Evolutionary conservation across 2,329 filamentous ascomycete genomes (phyloP).

Genomic region (Fonsecaea pugnacius): DNA sequence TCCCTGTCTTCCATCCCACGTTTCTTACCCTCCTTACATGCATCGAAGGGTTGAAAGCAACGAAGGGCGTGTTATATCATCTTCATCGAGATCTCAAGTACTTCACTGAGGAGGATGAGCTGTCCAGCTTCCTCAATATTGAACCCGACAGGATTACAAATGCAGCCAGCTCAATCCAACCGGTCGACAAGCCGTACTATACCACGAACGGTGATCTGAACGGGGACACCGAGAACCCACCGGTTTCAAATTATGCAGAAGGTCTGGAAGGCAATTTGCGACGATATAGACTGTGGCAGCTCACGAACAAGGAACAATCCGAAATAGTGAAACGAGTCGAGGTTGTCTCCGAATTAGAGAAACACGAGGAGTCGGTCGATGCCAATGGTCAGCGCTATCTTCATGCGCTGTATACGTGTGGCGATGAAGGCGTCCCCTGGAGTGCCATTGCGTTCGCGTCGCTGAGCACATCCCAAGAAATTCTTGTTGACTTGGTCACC

Average conservation of each 20-base stretch:
- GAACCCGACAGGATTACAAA: constrained; percentile 50
- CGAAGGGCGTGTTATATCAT: constrained; percentile 72
- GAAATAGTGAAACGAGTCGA: constrained; percentile 78
- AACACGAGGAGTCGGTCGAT: constrained; percentile 85
- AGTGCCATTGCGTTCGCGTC: constrained; percentile 83
- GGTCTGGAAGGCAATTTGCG: constrained; percentile 78
- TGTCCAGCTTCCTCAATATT: constrained; percentile 77
- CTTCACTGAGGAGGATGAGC: constrained; percentile 75
- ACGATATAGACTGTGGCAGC: constrained; percentile 72
- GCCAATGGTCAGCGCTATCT: constrained; percentile 82
- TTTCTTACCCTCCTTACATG: constrained; percentile 81
- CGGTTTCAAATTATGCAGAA: constrained; percentile 69
- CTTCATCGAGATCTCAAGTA: constrained; percentile 80
- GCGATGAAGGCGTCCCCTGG: constrained; percentile 60
- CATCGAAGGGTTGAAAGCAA: constrained; percentile 72
- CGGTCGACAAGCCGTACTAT: constrained; percentile 15
- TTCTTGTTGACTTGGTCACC: constrained; percentile 80
- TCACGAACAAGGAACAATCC: constrained; percentile 61
- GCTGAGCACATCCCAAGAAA: constrained; percentile 71
- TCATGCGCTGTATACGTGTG: constrained; percentile 70
- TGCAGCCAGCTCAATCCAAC: constrained; percentile 42
- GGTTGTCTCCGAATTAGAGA: constrained; percentile 81
- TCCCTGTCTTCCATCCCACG: constrained; percentile 91
- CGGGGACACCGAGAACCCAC: constrained; percentile 62
- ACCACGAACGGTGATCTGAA: constrained; percentile 34